These are phyloP conservation scores for Geoglossum cookeanum DNA, from an alignment of 2,329 filamentous ascomycete genomes.

Conservation along the genomic window DNA sequence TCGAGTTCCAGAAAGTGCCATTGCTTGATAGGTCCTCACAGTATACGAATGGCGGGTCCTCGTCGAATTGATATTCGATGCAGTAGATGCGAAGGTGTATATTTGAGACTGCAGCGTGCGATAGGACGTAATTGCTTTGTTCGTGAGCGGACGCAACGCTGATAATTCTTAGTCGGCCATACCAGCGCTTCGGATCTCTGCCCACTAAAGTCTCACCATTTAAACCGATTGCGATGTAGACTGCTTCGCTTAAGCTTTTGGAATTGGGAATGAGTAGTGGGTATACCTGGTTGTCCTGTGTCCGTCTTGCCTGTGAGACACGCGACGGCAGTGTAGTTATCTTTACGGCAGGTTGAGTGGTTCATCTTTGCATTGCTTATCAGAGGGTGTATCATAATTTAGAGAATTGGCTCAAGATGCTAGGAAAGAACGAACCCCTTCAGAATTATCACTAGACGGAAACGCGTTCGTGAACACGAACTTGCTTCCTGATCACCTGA, in stretches of 20 bases:
- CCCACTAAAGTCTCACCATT: neutral
- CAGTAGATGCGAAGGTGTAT: slow-evolving; percentile 27
- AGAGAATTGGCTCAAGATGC: too few species aligned
- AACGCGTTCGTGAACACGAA: neutral
- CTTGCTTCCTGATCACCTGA: neutral
- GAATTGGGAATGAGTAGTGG: too few species aligned
- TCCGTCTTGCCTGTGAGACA: neutral
- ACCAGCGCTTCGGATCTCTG: slow-evolving; percentile 14
- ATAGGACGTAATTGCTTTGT: slow-evolving; percentile 1
- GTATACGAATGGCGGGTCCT: slow-evolving; percentile 27
- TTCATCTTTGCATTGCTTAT: neutral
- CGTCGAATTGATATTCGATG: slow-evolving; percentile 22
- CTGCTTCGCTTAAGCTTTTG: neutral
- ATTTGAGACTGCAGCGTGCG: slow-evolving; percentile 22
- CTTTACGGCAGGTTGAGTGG: neutral
- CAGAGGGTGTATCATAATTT: too few species aligned
- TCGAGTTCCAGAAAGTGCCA: slow-evolving; percentile 14
- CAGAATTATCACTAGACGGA: neutral
- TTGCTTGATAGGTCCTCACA: slow-evolving; percentile 27
- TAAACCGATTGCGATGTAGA: neutral
- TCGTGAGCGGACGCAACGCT: neutral
- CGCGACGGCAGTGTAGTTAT: neutral
- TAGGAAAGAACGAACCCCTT: too few species aligned
- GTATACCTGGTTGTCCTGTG: neutral
- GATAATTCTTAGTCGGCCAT: slow-evolving; percentile 11